Evolutionary conservation across 1,284 basidiomycete genomes (phyloP).

Genomic region (Ustilago esculenta): DNA sequence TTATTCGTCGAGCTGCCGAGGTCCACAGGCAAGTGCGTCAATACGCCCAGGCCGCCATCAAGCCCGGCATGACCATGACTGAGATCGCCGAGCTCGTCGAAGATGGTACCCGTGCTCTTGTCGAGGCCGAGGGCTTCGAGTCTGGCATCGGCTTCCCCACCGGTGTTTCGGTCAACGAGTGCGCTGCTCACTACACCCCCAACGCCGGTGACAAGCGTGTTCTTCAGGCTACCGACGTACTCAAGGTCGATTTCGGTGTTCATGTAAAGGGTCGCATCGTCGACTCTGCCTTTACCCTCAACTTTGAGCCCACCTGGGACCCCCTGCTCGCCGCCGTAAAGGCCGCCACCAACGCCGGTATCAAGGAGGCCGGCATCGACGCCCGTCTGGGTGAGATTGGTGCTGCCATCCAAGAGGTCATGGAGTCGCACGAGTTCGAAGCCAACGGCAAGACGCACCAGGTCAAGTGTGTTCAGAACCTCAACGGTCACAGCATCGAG

Average conservation of each 20-base stretch:
- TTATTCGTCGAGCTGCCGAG: conserved; percentile 89
- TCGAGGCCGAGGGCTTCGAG: conserved; percentile 84
- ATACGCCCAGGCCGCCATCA: conserved; percentile 83
- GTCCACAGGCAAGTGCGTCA: conserved; percentile 88
- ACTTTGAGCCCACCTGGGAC: conserved; percentile 88
- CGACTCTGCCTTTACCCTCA: conserved; percentile 94
- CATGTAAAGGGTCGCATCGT: conserved; percentile 93
- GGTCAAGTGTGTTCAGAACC: conserved; percentile 66
- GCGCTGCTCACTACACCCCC: conserved; percentile 96
- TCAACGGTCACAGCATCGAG: conserved; percentile 66
- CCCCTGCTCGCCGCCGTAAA: conserved; percentile 88
- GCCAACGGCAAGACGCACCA: conserved; percentile 83
- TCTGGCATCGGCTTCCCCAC: conserved; percentile 95
- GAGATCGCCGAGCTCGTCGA: conserved; percentile 95
- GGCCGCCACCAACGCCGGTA: conserved; percentile 93
- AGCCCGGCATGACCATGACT: conserved; percentile 92
- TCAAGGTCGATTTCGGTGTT: conserved; percentile 97
- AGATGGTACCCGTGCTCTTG: conserved; percentile 77
- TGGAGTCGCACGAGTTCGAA: conserved; percentile 98
- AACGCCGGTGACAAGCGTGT: conserved; percentile 95
- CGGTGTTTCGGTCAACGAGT: conserved; percentile 90
- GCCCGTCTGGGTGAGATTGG: conserved; percentile 92
- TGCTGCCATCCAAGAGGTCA: conserved; percentile 93
- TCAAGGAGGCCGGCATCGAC: conserved; percentile 82
- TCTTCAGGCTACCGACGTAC: conserved; percentile 82